phyloP scores from a whole-genome alignment of 805 yeast species.

The Naumovozyma dairenensis region DNA sequence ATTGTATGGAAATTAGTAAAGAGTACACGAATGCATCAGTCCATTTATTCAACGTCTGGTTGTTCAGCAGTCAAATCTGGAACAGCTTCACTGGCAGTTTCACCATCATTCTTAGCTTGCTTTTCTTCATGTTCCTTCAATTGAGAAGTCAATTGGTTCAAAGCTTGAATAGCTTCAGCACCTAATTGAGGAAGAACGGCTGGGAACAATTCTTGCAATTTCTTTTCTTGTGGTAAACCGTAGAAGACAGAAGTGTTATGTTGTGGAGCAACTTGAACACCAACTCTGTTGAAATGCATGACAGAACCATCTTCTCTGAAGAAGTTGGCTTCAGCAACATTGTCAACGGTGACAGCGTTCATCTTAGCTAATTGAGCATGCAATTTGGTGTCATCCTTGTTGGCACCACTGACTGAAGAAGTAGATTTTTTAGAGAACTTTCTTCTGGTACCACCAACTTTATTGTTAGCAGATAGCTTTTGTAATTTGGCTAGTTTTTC shows the following conservation, averaged over 20 bases:
- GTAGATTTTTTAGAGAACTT: constrained; percentile 68
- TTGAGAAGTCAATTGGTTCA: constrained; percentile 83
- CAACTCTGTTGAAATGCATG: constrained; percentile 91
- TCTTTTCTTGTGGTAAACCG: constrained; percentile 91
- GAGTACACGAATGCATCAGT: background rate
- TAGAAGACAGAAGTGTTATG: constrained; percentile 89
- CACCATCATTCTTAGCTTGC: constrained; percentile 43
- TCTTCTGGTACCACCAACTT: constrained; percentile 83
- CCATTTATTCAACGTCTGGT: background rate
- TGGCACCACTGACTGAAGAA: constrained; percentile 39
- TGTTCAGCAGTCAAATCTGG: constrained; percentile 1
- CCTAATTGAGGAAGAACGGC: constrained; percentile 93
- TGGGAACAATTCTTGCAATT: constrained; percentile 85
- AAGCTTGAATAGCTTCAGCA: constrained; percentile 84
- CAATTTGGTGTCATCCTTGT: constrained; percentile 84
- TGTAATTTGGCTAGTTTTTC: constrained; percentile 89
- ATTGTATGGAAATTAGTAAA: no score
- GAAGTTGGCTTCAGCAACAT: constrained; percentile 94
- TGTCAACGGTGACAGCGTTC: constrained; percentile 79
- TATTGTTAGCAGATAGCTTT: constrained; percentile 62
- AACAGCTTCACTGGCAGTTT: background rate
- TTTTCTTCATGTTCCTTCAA: constrained; percentile 41
- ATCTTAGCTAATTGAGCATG: constrained; percentile 82
- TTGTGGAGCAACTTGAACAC: constrained; percentile 86
- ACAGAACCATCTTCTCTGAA: constrained; percentile 95